These are phyloP conservation scores for Cinnamomum chago DNA, from an alignment of 164 flowering plant genomes.

Conservation along the genomic window DNA sequence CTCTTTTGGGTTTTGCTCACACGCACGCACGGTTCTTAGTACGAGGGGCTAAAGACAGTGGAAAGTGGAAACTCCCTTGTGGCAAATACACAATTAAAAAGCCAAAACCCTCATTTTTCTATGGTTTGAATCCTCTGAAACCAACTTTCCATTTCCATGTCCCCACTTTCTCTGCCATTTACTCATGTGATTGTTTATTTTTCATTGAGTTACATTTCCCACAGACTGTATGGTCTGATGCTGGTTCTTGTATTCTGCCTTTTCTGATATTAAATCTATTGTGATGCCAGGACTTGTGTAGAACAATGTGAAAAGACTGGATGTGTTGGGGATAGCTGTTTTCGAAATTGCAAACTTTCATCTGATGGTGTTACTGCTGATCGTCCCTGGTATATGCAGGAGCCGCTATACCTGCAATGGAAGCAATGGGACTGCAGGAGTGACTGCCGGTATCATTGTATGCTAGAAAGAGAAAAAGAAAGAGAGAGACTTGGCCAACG, in stretches of 20 bases:
- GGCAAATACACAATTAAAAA: too few species aligned
- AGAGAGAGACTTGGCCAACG: constrained; percentile 45
- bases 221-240: too few species aligned
- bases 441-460: constrained; percentile 82
- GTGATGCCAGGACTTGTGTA: constrained; percentile 53
- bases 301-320: constrained; percentile 73
- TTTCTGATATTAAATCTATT: constrained; percentile 7
- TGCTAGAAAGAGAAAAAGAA: constrained; percentile 68
- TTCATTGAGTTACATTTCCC: too few species aligned
- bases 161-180: too few species aligned
- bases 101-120: too few species aligned
- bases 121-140: too few species aligned
- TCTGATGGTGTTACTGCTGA: constrained; percentile 56
- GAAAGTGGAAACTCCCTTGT: too few species aligned
- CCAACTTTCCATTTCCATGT: too few species aligned
- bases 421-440: constrained; percentile 87
- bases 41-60: too few species aligned
- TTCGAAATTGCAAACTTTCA: constrained; percentile 65
- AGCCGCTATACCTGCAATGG: constrained; percentile 74
- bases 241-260: background rate
- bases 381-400: constrained; percentile 84
- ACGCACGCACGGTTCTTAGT: too few species aligned
- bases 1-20: too few species aligned
- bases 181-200: too few species aligned
- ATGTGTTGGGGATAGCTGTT: constrained; percentile 67